Base-by-base conservation (phyloP, 768 basidiomycete genomes). In the Mycena venus region DNA sequence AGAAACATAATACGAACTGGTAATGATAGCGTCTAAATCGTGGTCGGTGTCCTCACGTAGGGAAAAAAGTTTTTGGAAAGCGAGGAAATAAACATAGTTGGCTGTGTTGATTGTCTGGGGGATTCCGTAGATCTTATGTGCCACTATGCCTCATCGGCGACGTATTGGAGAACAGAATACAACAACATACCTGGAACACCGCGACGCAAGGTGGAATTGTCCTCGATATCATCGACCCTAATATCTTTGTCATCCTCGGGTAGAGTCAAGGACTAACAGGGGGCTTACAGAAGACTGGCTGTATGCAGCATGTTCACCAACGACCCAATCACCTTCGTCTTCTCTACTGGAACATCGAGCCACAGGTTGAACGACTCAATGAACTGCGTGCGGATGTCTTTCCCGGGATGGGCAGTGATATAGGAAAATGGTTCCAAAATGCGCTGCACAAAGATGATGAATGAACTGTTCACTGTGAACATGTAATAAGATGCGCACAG, bases 31-130 rank as follows among this genome's bases (percentile, higher is more conserved):
- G 31, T 8, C 31, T 2, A 56, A 14, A 6, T 47, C 47, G n/a
- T 23, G 2, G 15, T 10, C 6, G 15, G 55, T 17, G 14, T 8
- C 15, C 31, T 2, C 14, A 2, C 10, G 42, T 4, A 56, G 31
- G 6, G 3, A 6, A 8, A 7, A 23, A 17, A 63, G 15, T n/a
- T 42, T 5, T 60, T 42, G 34, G 36, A 27, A 70, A 36, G 97
- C 97, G 40, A 96, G 89, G 79, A 99, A 99, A 80, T 97, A 98
- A 27, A 96, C 95, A 77, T 99, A 99, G 79, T 98, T 99, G 1
- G 98, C 97, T 0, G 94, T 92, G 81, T 99, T 99, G 84, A 99
- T 96, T 0, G 98, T 98, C 80, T 98, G 97, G 0, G 98, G 96
- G 3, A 98, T 86, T 2, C 98, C 98, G 78, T 97, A 99, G 74